A percentile compares a stretch with the other conserved stretches of the same genome.
Conservation (phyloP, 2,329 filamentous ascomycete genomes). For the Scedosporium dehoogii region DNA sequence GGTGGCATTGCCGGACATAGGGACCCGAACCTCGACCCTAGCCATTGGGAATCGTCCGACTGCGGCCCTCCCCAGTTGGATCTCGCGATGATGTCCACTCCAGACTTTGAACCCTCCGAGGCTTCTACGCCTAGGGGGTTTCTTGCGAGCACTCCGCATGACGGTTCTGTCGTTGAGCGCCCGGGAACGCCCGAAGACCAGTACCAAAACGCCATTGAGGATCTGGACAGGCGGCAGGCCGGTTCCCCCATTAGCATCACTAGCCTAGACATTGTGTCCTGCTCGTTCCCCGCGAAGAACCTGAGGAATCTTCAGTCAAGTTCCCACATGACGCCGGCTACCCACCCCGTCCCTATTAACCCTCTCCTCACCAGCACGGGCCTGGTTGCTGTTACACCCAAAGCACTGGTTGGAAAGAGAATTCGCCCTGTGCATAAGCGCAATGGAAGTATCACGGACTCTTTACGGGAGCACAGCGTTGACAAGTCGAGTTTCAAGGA, state of each 20-base stretch:
- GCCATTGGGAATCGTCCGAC: constrained; percentile 39
- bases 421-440: constrained; percentile 62
- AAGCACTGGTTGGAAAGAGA: constrained; percentile 47
- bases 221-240: constrained; percentile 23
- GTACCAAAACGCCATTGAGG: constrained; percentile 14
- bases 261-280: constrained; percentile 53
- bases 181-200: constrained; percentile 36
- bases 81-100: constrained; percentile 16
- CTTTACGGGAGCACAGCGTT: constrained; percentile 57
- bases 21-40: constrained; percentile 43
- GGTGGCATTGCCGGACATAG: constrained; percentile 61
- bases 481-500: constrained; percentile 39
- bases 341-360: constrained; percentile 46
- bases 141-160: constrained; percentile 16
- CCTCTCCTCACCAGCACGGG: constrained; percentile 35
- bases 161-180: constrained; percentile 17
- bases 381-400: constrained; percentile 48
- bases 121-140: not conserved
- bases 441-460: constrained; percentile 81
- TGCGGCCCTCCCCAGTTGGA: constrained; percentile 35
- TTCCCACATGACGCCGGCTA: constrained; percentile 32
- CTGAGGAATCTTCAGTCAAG: constrained; percentile 28
- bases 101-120: not conserved
- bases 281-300: constrained; percentile 50
- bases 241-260: constrained; percentile 40